phyloP scores from a whole-genome alignment of 1,139 yeast genomes.

The Lipomyces yarrowii region DNA sequence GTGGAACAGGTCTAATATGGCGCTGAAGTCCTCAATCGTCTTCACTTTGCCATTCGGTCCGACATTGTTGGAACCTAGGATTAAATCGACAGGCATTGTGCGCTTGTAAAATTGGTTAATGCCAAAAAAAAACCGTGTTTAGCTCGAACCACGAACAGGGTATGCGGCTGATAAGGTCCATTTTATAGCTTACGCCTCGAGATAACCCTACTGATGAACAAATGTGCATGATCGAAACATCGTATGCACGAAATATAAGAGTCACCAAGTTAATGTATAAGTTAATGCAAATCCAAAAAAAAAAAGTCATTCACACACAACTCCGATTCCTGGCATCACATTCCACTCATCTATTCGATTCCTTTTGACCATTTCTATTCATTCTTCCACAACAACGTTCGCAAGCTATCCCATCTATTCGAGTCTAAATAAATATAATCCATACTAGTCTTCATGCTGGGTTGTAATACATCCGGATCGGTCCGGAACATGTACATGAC shows the following conservation, averaged over 20 bases:
- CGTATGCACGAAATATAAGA: background rate
- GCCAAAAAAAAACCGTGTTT: no score
- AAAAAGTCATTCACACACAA: background rate
- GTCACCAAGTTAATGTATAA: background rate
- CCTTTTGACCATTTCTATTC: background rate
- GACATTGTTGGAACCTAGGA: conserved; percentile 23
- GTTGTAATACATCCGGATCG: conserved; percentile 66
- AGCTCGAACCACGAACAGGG: no score
- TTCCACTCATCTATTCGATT: background rate
- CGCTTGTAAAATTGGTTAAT: background rate
- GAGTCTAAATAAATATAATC: conserved; percentile 61
- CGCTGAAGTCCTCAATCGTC: conserved; percentile 1
- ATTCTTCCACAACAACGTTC: conserved; percentile 34
- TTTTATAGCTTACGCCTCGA: no score
- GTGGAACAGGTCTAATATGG: conserved; percentile 18
- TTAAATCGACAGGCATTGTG: conserved; percentile 16
- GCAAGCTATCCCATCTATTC: conserved; percentile 43
- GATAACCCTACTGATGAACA: no score
- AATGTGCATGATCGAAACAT: no score
- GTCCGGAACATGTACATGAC: conserved; percentile 72
- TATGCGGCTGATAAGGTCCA: no score
- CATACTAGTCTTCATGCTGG: conserved; percentile 70
- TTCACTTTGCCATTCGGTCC: conserved; percentile 20
- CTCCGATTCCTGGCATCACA: background rate
- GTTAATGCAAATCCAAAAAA: background rate